These are phyloP conservation scores for Teratosphaeria epicoccoides DNA, from an alignment of 2,329 filamentous ascomycete species.

Conservation along the genomic window DNA sequence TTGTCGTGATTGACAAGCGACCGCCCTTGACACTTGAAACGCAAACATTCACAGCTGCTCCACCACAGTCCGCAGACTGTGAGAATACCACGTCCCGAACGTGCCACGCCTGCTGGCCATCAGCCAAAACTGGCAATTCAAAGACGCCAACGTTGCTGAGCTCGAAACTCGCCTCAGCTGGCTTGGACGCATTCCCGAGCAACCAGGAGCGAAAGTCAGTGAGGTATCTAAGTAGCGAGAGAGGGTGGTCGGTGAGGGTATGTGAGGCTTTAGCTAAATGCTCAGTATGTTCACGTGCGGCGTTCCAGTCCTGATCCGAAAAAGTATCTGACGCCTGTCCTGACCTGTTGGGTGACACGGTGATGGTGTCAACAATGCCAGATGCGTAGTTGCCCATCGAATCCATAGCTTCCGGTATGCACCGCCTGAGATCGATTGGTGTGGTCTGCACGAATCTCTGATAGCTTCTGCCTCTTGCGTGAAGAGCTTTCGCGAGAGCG, in stretches of 20 bases:
- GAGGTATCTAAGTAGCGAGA: constrained; percentile 35
- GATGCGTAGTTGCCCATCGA: constrained; percentile 30
- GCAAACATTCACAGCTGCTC: constrained; percentile 33
- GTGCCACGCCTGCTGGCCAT: constrained; percentile 3
- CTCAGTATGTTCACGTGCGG: constrained; percentile 24
- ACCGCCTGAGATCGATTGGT: constrained; percentile 33
- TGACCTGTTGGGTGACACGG: background rate
- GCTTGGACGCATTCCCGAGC: constrained; percentile 27
- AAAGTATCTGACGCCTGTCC: background rate
- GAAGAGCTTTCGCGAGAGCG: constrained; percentile 26
- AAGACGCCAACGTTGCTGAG: constrained; percentile 2
- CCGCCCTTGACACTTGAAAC: constrained; percentile 32
- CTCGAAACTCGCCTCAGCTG: background rate
- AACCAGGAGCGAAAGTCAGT: constrained; percentile 33
- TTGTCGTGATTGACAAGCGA: constrained; percentile 29
- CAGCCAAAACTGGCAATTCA: background rate
- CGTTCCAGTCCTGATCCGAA: constrained; percentile 24
- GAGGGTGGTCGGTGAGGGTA: constrained; percentile 30
- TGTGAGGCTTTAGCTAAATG: constrained; percentile 24
- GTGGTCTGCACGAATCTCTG: constrained; percentile 31
- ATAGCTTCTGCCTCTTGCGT: constrained; percentile 5
- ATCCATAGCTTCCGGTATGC: constrained; percentile 22
- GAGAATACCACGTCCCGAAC: constrained; percentile 34
- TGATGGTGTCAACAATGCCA: background rate
- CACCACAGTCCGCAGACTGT: constrained; percentile 33